Base-by-base conservation (phyloP, 768 basidiomycete genomes). In the Mycena capillaripes region DNA sequence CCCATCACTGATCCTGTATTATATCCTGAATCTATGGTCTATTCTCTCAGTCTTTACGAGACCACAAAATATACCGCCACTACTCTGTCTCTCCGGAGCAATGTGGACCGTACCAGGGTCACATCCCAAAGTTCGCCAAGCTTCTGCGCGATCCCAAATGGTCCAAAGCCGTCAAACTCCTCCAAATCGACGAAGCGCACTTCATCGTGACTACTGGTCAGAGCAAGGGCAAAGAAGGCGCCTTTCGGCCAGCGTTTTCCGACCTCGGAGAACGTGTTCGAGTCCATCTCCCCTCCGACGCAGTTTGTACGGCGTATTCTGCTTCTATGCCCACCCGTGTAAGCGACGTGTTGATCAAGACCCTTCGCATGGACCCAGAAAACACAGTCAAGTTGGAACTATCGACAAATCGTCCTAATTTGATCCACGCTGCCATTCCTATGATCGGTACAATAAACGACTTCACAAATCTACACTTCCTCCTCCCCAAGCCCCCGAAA, bases 161-260 rank as follows among this genome's bases (percentile, higher is more conserved):
- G 60, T n/a, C 30, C 3, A 61, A 69, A n/a, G 23, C 30, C 8
- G 56, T 79, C 42, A 55, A n/a, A n/a, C 25, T 62, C 9, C 59
- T 74, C 11, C 60, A 69, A 44, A 58, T 76, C 46, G 76, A 78
- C 36, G 77, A 76, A 53, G 74, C 74, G 2, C 74, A 78, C 25
- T 75, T 67, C 38, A 75, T 78, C 23, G 38, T n/a, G 6, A 77
- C 72, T 4, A 50, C 75, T 32, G 76, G 78, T 2, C 64, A 67
- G 8, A 27, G 58, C 2, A 53, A 56, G 11, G 52, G 52, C 2
- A 36, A 55, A 2, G 58, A 69, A 27, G 40, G 23, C 0, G 55
- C 55, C 2, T 66, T 66, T 12, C 38, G 65, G 0, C 56, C 65
- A 8, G 23, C 66, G 3, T 67, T 59, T 25, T 62, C 59, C 0